A percentile compares a stretch with the other conserved stretches of the same genome.
Evolutionary conservation across 2,329 filamentous ascomycete genomes (phyloP).

Genomic region (Aspergillus fischeri): DNA sequence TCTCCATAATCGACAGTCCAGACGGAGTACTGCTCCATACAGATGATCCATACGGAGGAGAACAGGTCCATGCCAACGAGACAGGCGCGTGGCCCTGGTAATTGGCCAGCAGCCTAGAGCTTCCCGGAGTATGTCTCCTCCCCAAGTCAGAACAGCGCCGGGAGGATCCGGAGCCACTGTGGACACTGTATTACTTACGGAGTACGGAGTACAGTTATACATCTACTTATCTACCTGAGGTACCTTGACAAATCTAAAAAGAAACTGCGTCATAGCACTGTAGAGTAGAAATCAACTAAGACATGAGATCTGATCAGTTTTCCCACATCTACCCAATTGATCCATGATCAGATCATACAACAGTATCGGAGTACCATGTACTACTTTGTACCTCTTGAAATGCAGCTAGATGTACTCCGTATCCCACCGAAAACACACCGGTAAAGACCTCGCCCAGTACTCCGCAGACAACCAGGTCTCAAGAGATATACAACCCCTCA

Average conservation of each 20-base stretch:
- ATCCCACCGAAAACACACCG: neutral
- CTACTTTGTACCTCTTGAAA: neutral
- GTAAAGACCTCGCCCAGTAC: neutral
- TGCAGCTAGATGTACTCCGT: neutral
- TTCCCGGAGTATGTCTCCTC: neutral
- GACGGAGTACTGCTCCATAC: neutral
- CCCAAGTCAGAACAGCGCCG: slow-evolving; percentile 4
- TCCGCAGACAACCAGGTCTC: no score
- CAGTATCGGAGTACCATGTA: neutral
- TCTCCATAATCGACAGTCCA: neutral
- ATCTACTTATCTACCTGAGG: neutral
- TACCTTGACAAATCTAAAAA: neutral
- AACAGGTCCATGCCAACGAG: slow-evolving; percentile 1
- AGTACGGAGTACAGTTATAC: no score
- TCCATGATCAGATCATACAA: neutral
- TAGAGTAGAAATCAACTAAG: neutral
- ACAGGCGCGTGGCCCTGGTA: slow-evolving; percentile 12
- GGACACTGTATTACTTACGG: neutral
- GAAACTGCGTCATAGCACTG: neutral
- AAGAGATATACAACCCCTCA: neutral
- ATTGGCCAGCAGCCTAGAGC: slow-evolving; percentile 13
- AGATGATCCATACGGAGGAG: slow-evolving; percentile 5
- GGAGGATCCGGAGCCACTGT: slow-evolving; percentile 14
- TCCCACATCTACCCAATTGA: neutral
- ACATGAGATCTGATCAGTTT: neutral